phyloP scores from a whole-genome alignment of 331 rosid genomes.

The Acacia concinna region DNA sequence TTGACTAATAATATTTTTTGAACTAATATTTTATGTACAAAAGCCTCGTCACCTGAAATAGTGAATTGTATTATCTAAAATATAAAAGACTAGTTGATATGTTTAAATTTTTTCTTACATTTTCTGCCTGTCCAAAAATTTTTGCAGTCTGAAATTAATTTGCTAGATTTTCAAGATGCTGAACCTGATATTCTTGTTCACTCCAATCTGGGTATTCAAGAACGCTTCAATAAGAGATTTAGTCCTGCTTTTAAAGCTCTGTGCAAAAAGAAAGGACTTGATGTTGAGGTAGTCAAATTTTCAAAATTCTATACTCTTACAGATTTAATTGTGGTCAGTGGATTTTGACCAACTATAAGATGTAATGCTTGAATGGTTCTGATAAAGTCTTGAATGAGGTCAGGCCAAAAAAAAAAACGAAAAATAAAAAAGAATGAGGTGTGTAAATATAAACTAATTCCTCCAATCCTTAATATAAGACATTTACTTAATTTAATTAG shows the following conservation, averaged over 20 bases:
- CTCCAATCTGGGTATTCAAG: constrained; percentile 58
- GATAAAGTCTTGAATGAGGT: constrained; percentile 10
- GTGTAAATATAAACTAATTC: background rate
- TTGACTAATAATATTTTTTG: background rate
- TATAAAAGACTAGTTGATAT: constrained; percentile 7
- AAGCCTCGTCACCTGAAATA: background rate
- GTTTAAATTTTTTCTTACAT: constrained; percentile 7
- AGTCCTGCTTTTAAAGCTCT: constrained; percentile 70
- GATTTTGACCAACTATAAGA: constrained; percentile 10
- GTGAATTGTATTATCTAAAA: background rate
- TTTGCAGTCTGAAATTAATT: constrained; percentile 72
- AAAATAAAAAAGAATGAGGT: too few species aligned
- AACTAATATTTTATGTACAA: background rate
- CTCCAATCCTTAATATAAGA: too few species aligned
- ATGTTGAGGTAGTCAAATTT: constrained; percentile 61
- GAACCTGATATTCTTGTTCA: constrained; percentile 79
- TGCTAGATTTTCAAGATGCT: constrained; percentile 78
- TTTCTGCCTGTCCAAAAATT: constrained; percentile 23
- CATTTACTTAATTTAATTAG: too few species aligned
- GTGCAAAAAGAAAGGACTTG: constrained; percentile 92
- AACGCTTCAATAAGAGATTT: constrained; percentile 49
- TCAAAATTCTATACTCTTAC: constrained; percentile 17
- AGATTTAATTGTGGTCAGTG: constrained; percentile 8
- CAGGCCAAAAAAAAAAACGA: too few species aligned
- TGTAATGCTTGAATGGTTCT: background rate